Base-by-base conservation (phyloP, 495 filamentous ascomycete genomes). In the Amphirosellinia nigrospora region DNA sequence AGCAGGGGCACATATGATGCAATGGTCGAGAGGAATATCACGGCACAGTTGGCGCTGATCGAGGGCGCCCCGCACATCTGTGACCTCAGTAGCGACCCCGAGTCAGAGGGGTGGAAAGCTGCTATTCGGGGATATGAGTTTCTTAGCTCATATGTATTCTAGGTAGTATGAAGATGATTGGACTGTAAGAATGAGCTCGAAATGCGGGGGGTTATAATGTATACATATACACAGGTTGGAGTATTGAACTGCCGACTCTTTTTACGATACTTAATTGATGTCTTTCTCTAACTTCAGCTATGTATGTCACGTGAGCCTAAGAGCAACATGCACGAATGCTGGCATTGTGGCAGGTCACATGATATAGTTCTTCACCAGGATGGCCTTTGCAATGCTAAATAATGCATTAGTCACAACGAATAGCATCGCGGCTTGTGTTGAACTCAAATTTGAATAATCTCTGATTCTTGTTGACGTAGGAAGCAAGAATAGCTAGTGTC, bases 51-150 rank as follows among this genome's bases (percentile, higher is more conserved):
- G 23, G 38, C 43, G 13, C 30, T 83, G n/a, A 26, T 82, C 30
- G 66, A 80, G 38, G 79, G 69, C 1, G 74, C 63, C 32, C 58
- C 66, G 41, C 82, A 85, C 79, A 71, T 83, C 11, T 83, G 76
- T 72, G 80, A 84, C 74, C 28, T 79, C 26, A 77, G 74, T 52
- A 65, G 69, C 21, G 66, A 71, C 34, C 69, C 72, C 13, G 70
- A 73, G 0, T 69, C 69, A 1, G 56, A 72, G 39, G 77, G 73
- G 1, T 82, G 77, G 80, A 62, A 74, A 61, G 72, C 65, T 15
- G 72, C 70, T 26, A 52, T 72, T 41, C 58, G 70, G 21, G 79
- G 79, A 11, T 81, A 80, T 53, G 72, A 72, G 10, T 81, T 81
- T 65, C 13, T 82, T 60, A 55, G 60, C 62, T 61, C 46, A n/a